These are phyloP conservation scores for Aspergillus transmontanensis DNA, from an alignment of 2,329 filamentous ascomycete species.

Conservation along the genomic window DNA sequence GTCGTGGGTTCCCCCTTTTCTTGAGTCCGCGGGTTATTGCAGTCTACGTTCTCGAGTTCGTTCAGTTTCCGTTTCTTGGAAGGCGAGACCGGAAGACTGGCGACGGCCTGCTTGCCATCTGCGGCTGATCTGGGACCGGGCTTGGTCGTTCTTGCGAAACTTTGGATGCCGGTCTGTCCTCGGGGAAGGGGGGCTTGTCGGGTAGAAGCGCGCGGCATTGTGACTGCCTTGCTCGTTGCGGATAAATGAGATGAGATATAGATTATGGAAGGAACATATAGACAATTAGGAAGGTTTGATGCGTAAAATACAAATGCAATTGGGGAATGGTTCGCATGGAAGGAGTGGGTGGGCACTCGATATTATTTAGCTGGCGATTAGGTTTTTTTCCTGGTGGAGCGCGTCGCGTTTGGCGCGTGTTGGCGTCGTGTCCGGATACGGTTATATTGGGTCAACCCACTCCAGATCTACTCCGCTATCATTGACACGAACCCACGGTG, in stretches of 20 bases:
- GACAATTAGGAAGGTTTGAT: constrained; percentile 8
- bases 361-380: neutral
- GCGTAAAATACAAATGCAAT: constrained; percentile 10
- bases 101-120: constrained; percentile 34
- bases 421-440: constrained; percentile 16
- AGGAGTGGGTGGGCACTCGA: neutral
- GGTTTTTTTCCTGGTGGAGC: constrained; percentile 16
- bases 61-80: constrained; percentile 45
- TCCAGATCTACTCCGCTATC: neutral
- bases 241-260: constrained; percentile 14
- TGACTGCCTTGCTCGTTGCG: constrained; percentile 19
- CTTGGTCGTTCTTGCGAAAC: constrained; percentile 50
- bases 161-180: constrained; percentile 45
- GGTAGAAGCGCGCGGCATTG: constrained; percentile 38
- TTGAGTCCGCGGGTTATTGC: constrained; percentile 12
- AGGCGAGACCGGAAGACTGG: constrained; percentile 35
- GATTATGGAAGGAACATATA: constrained; percentile 15
- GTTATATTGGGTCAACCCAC: constrained; percentile 17
- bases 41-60: constrained; percentile 37
- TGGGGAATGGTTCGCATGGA: constrained; percentile 10
- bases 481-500: neutral
- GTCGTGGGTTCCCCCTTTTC: constrained; percentile 9
- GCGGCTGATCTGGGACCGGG: constrained; percentile 27
- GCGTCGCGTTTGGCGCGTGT: constrained; percentile 24
- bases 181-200: constrained; percentile 33